Evolutionary conservation across 2,329 filamentous ascomycete genomes (phyloP), one percentile per base, ranked within the genome.

Genomic region (Capronia americana): DNA sequence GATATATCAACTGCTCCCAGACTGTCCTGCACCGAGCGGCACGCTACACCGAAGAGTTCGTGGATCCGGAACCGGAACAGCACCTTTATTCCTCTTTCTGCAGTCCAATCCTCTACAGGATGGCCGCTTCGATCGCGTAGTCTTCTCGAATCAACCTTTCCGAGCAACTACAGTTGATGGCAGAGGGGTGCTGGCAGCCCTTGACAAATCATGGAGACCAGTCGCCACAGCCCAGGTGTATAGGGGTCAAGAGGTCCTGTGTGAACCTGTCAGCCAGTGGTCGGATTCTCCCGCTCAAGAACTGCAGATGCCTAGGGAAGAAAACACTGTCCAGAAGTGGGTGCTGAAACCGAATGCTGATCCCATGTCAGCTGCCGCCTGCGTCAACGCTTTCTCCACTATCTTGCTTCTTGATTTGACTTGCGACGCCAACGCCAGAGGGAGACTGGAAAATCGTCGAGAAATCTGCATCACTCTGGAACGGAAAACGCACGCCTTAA

Each of bases 61-160:
- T 17, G 24, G 12, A 17, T 57, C 34, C 3, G 38, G 14, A 44
- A 28, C 61, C 24, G 53, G 54, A 5, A 30, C 56, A 20, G 50
- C 50, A 24, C 72, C 78, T 0, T 61, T 88, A 0, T 90, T 83
- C 69, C 74, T 90, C 2, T 89, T 88, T 71, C 76, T 87, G 2
- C 86, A 90, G 61, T 84, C 86, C 0, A 77, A 80, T 4, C 81
- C 81, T 17, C 78, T 83, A 41, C 82, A 82, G 0, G 74, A 82
- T 30, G 74, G 80, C 0, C 72, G 77, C 0, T 63, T 82, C 4
- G 87, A 90, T 72, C 74, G 74, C 1, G 88, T 88, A 70, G 83
- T 89, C 0, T 87, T 90, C 70, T 82, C 86, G 1, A 70, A 79
- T 34, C 56, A 63, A 28, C 55, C 65, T 30, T 63, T 55, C 26